phyloP scores from a whole-genome alignment of 495 filamentous ascomycete species.

The Thermothielavioides terrestris region DNA sequence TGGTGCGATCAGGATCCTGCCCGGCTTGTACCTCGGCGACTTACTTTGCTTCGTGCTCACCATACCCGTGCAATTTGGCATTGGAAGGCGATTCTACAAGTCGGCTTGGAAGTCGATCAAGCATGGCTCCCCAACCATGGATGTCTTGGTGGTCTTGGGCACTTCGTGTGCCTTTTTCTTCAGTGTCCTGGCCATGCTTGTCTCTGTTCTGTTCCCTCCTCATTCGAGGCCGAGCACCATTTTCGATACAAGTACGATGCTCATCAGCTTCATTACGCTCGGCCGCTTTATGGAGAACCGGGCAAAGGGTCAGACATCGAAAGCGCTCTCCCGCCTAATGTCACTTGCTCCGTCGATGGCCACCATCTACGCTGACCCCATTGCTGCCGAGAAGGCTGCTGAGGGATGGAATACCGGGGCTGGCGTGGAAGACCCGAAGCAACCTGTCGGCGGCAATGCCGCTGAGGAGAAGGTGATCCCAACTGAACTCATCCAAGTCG shows the following conservation, averaged over 20 bases:
- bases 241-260: constrained; percentile 97
- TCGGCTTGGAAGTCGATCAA: constrained; percentile 85
- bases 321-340: constrained; percentile 91
- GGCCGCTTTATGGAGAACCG: constrained; percentile 90
- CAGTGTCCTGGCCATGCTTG: constrained; percentile 78
- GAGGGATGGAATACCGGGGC: constrained; percentile 58
- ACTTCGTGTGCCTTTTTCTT: constrained; percentile 99
- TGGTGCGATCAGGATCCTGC: constrained; percentile 53
- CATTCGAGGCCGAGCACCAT: constrained; percentile 76
- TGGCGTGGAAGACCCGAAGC: constrained; percentile 35
- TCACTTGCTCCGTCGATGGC: constrained; percentile 93
- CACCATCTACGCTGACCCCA: constrained; percentile 94
- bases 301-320: constrained; percentile 94
- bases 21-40: constrained; percentile 82
- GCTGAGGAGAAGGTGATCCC: constrained; percentile 76
- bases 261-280: constrained; percentile 91
- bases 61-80: constrained; percentile 91
- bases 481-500: constrained; percentile 90
- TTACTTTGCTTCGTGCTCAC: constrained; percentile 74
- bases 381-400: constrained; percentile 81
- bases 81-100: constrained; percentile 85
- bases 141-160: constrained; percentile 87
- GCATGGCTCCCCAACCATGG: constrained; percentile 92
- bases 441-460: constrained; percentile 44
- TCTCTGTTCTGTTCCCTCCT: constrained; percentile 60